A percentile compares a stretch with the other conserved stretches of the same genome.
Evolutionary conservation across 129 eudicot genomes (phyloP).

Genomic region (Artemisia annua): DNA sequence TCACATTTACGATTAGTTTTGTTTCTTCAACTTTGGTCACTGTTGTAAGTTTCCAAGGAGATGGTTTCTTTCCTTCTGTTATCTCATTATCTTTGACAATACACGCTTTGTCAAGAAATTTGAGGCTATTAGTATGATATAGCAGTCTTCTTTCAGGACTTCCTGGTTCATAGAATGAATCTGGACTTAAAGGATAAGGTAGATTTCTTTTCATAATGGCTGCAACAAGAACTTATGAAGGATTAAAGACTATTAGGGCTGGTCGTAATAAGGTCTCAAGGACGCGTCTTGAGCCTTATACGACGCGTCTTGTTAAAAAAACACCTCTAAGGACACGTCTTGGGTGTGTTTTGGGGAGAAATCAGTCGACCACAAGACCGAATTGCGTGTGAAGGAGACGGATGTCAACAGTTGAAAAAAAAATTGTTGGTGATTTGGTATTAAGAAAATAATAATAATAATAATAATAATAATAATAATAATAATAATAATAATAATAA

Average conservation of each 20-base stretch:
- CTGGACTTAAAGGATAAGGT: slow-evolving; percentile 35
- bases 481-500: slow-evolving; percentile 42
- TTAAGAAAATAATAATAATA: no score
- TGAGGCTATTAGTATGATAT: slow-evolving; percentile 50
- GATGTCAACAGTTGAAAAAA: no score
- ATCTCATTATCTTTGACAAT: slow-evolving; percentile 31
- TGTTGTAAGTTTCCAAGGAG: slow-evolving; percentile 45
- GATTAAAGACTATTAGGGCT: no score
- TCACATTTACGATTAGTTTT: slow-evolving; percentile 42
- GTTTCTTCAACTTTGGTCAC: slow-evolving; percentile 54
- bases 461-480: no score
- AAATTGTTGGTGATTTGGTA: no score
- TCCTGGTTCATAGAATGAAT: slow-evolving; percentile 42
- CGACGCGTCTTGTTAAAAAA: no score
- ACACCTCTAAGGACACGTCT: no score
- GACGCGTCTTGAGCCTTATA: no score
- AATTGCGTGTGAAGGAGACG: no score
- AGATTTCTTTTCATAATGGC: slow-evolving; percentile 49
- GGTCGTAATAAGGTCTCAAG: no score
- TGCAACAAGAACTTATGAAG: slow-evolving; percentile 51
- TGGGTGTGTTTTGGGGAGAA: no score
- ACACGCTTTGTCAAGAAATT: slow-evolving; percentile 56
- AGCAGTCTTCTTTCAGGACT: slow-evolving; percentile 29
- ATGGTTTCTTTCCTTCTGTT: slow-evolving; percentile 17
- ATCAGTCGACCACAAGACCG: no score